phyloP scores from a whole-genome alignment of 371 early-diverging fungal genomes.

The Mucor plumbeus region DNA sequence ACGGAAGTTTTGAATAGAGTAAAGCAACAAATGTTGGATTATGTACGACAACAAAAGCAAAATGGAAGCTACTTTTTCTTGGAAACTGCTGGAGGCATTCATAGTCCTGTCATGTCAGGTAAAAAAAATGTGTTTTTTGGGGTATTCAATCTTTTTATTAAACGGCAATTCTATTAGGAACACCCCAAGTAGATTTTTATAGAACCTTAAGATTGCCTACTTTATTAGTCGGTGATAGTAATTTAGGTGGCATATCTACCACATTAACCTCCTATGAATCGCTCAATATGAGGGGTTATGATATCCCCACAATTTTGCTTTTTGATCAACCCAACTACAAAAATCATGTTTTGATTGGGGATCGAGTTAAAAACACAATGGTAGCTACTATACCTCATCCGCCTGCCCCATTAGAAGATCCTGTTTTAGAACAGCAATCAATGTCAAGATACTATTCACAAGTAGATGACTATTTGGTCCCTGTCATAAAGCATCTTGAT shows the following conservation, averaged over 20 bases:
- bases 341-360: conserved; percentile 62
- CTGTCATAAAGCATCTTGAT: conserved; percentile 58
- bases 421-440: conserved; percentile 52
- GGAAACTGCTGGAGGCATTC: conserved; percentile 79
- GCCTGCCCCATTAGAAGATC: conserved; percentile 49
- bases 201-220: conserved; percentile 75
- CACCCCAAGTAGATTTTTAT: conserved; percentile 76
- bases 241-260: conserved; percentile 83
- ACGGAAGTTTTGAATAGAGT: conserved; percentile 51
- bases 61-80: conserved; percentile 60
- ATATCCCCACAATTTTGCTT: conserved; percentile 69
- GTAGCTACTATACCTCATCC: conserved; percentile 60
- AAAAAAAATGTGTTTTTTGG: conserved; percentile 19
- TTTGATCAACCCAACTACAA: conserved; percentile 65
- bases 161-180: conserved; percentile 36
- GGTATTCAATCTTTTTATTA: background rate
- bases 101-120: conserved; percentile 83
- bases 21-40: conserved; percentile 43
- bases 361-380: conserved; percentile 22
- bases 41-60: conserved; percentile 33
- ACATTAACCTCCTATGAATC: conserved; percentile 80
- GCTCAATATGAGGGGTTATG: conserved; percentile 73
- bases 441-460: conserved; percentile 64
- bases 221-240: conserved; percentile 77
- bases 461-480: conserved; percentile 51